Evolutionary conservation across 2,329 filamentous ascomycete species (phyloP).

Genomic region (Chlorencoelia australis): DNA sequence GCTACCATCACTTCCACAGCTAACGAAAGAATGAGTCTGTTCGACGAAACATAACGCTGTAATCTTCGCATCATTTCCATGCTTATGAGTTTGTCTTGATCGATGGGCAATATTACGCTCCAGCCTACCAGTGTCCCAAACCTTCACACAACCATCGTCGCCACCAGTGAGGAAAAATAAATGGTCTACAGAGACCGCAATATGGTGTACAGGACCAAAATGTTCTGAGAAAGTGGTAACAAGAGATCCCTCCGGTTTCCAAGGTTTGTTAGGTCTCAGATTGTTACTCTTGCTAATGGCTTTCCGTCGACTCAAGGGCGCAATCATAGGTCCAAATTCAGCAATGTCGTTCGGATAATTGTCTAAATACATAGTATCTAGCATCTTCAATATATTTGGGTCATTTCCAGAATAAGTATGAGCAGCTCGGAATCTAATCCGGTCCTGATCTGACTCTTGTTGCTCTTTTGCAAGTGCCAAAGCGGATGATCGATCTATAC

Average conservation of each 20-base stretch:
- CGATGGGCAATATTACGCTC: constrained; percentile 87
- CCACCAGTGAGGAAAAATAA: constrained; percentile 90
- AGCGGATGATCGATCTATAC: constrained; percentile 27
- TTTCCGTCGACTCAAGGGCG: constrained; percentile 51
- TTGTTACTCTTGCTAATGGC: constrained; percentile 29
- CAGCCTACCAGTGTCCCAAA: constrained; percentile 86
- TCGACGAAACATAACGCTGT: constrained; percentile 84
- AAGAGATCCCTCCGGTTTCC: constrained; percentile 75
- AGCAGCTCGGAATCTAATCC: constrained; percentile 45
- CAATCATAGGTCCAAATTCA: constrained; percentile 73
- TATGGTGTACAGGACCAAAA: constrained; percentile 67
- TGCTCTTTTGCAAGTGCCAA: constrained; percentile 29
- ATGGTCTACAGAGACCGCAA: constrained; percentile 80
- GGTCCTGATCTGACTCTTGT: constrained; percentile 28
- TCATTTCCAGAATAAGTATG: constrained; percentile 83
- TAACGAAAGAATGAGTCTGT: constrained; percentile 87
- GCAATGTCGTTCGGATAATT: constrained; percentile 56
- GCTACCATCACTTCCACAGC: constrained; percentile 80
- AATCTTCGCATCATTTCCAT: constrained; percentile 61
- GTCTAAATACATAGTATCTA: constrained; percentile 77
- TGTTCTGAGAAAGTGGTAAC: constrained; percentile 89
- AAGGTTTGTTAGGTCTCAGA: constrained; percentile 43
- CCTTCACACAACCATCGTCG: constrained; percentile 79
- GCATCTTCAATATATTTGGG: constrained; percentile 55
- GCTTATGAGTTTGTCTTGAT: constrained; percentile 75